Base-by-base conservation (phyloP, 331 rosid genomes). In the Quercus lobata region DNA sequence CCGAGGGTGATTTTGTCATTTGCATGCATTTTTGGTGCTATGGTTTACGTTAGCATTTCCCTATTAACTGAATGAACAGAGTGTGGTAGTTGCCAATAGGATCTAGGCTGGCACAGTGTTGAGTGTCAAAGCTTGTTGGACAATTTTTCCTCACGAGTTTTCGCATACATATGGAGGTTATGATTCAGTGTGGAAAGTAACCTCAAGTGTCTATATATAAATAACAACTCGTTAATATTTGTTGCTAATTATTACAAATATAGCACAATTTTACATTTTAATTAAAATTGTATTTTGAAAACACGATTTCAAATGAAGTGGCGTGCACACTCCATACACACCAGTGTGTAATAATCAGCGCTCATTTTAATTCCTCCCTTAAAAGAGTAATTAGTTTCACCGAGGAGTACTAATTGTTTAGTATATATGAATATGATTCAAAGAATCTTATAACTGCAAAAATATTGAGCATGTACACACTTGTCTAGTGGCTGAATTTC, bases 261-360 rank as follows among this genome's bases (percentile, higher is more conserved):
- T 41, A 8, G 1, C 0, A 8, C 3, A 2, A 41, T 41, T 41
- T 8, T 8, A 8, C 1, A 41, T 8, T 41, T 41, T 2, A 41
- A 8, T 0, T 41, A 41, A 41, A 41, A 41, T 41, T 8, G 0
- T 41, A 1, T 41, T 41, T 41, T 41, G 12, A 41, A 41, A 41
- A 41, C 3, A 41, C 0, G 1, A 8, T 41, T 41, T 41, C 1
- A 7, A 41, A 41, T 8, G 3, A 41, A 41, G 46, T 41, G 12
- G 0, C 0, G 0, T 0, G 0, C 46, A 41, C 1, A 41, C 12
- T 41, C 46, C 2, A 8, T 8, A 41, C 46, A 8, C 12, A 41
- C 1, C 46, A 8, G 3, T 41, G 1, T 41, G 46, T 41, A 41
- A 8, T 41, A 41, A 41, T 8, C 0, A 0, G 0, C 0, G 3